Evolutionary conservation across 768 basidiomycete genomes (phyloP).

Genomic region (Calocera cornea): DNA sequence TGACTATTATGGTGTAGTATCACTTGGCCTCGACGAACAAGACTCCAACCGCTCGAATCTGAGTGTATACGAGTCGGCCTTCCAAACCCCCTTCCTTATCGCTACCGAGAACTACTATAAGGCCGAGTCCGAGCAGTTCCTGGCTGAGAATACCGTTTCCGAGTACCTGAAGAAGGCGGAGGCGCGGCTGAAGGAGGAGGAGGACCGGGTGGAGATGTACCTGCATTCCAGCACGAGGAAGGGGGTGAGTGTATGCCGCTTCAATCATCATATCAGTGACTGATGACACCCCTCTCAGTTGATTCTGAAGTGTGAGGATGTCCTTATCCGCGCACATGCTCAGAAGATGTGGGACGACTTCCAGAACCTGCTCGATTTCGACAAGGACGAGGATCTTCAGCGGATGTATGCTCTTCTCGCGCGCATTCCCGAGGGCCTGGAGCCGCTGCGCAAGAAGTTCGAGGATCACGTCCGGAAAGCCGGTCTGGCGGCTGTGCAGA

Average conservation of each 20-base stretch:
- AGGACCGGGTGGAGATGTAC: constrained; percentile 88
- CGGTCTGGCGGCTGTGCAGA: constrained; percentile 68
- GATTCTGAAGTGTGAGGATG: constrained; percentile 59
- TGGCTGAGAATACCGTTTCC: constrained; percentile 75
- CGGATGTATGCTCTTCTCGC: constrained; percentile 89
- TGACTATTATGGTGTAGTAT: constrained; percentile 33
- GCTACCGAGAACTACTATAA: constrained; percentile 87
- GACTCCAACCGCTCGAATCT: constrained; percentile 88
- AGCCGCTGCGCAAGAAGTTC: constrained; percentile 81
- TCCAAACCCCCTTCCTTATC: constrained; percentile 76
- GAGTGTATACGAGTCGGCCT: constrained; percentile 83
- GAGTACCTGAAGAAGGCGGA: constrained; percentile 95
- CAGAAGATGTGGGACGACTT: constrained; percentile 87
- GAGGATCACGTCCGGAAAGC: constrained; percentile 91
- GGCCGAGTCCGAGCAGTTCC: constrained; percentile 79
- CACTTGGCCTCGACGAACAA: constrained; percentile 81
- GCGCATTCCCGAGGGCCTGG: constrained; percentile 79
- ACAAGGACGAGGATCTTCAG: constrained; percentile 88
- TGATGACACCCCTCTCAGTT: constrained; percentile 20
- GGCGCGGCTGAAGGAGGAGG: constrained; percentile 82
- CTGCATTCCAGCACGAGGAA: constrained; percentile 81
- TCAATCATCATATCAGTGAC: neutral
- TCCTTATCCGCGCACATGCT: constrained; percentile 77
- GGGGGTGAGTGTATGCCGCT: constrained; percentile 34
- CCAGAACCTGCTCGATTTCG: constrained; percentile 76